Base-by-base conservation (phyloP, 345 rosid genomes). In the Lumnitzera littorea region DNA sequence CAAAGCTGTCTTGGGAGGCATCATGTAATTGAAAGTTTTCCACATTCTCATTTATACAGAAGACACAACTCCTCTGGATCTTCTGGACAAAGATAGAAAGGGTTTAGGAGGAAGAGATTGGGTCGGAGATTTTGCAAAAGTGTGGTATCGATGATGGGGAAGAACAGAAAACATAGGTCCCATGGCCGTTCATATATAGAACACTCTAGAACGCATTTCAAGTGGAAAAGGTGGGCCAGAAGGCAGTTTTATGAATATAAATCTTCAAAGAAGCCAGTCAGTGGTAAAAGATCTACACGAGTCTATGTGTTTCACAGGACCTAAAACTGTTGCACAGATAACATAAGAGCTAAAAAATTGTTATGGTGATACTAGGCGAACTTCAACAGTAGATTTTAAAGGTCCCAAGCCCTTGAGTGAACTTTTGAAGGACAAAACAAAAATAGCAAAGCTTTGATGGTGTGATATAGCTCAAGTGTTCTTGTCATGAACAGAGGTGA, bases 321-420 rank as follows among this genome's bases (percentile, higher is more conserved):
- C 89, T 53, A 80, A 69, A 74, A 74, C 77, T 58, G 82, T 78
- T 64, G 78, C 80, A 24, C 78, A 80, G 75, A 76, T 80, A 60
- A 76, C 49, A 57, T 77, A 84, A 74, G 82, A 74, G 77, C 74
- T 74, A 76, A 76, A 57, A 31, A 75, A 2, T 64, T 53, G 50
- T 17, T 29, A 16, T 16, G 60, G 57, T 48, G 27, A 51, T 57
- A 56, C 59, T 17, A 49, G 61, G 36, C 49, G 49, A 53, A 62
- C 55, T 24, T 46, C 43, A 15, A 49, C 43, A 41, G 65, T 65
- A 41, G 79, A 76, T 66, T 84, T 84, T 62, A 64, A 71, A 62
- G 76, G 79, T 15, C 84, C 89, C 16, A 84, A 81, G 43, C 76
- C 82, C 55, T 68, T 81, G 68, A 72, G 75, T 58, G 86, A 81